These are phyloP conservation scores for Paraconiothyrium brasiliense DNA, from an alignment of 2,329 filamentous ascomycete genomes.

Conservation along the genomic window DNA sequence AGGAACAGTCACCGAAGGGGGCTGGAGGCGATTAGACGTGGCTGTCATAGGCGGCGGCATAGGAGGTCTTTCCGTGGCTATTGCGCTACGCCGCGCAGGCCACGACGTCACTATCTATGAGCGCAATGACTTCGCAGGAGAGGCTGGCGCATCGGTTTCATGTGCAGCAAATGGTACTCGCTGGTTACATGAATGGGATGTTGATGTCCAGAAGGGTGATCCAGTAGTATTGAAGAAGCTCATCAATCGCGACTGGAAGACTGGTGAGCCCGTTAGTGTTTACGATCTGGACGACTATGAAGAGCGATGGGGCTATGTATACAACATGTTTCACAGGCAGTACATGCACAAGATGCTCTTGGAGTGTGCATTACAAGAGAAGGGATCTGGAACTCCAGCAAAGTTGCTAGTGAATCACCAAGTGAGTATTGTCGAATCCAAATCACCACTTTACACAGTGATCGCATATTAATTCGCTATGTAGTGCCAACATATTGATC, in stretches of 20 bases:
- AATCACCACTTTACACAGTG: not conserved
- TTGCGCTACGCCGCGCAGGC: slow-evolving; percentile 63
- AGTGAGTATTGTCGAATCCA: slow-evolving; percentile 17
- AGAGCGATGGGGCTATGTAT: slow-evolving; percentile 67
- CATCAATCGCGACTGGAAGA: slow-evolving; percentile 76
- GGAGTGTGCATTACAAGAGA: slow-evolving; percentile 62
- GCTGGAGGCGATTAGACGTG: slow-evolving; percentile 41
- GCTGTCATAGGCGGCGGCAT: slow-evolving; percentile 63
- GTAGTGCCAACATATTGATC: slow-evolving; percentile 63
- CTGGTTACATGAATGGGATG: slow-evolving; percentile 74
- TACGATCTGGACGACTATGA: slow-evolving; percentile 73
- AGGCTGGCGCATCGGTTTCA: slow-evolving; percentile 63
- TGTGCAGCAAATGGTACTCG: slow-evolving; percentile 76
- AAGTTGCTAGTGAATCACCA: slow-evolving; percentile 66
- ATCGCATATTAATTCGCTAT: not conserved
- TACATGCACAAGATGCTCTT: slow-evolving; percentile 75
- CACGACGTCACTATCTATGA: slow-evolving; percentile 72
- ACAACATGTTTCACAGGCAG: slow-evolving; percentile 76
- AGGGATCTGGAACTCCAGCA: slow-evolving; percentile 57
- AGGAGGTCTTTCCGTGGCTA: slow-evolving; percentile 62
- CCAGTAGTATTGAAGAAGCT: slow-evolving; percentile 72
- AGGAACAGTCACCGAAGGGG: slow-evolving; percentile 18
- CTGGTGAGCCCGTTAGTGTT: slow-evolving; percentile 71
- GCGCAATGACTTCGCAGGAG: slow-evolving; percentile 70
- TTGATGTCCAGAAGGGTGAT: slow-evolving; percentile 71